Percentiles rank a stretch among this genome's conserved stretches.
These are phyloP conservation scores for Neoarthrinium moseri DNA, from an alignment of 2,329 filamentous ascomycete species.

Conservation along the genomic window DNA sequence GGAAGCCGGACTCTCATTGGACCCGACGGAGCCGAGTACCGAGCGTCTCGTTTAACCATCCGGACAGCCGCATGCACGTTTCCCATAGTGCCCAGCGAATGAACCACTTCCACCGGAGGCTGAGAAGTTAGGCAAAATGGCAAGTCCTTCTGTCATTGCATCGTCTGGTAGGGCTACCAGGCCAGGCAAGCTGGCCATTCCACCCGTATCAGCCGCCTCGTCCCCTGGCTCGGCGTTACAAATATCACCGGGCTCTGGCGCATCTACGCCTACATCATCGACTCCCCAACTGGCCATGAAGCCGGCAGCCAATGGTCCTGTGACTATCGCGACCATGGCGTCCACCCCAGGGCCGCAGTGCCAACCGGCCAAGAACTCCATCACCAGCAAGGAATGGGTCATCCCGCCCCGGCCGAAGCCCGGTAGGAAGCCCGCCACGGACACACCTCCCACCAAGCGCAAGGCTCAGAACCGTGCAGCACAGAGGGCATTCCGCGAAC, in stretches of 20 bases:
- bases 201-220: conserved; percentile 23
- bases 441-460: conserved; percentile 88
- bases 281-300: conserved; percentile 26
- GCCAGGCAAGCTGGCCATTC: conserved; percentile 26
- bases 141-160: conserved; percentile 20
- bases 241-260: conserved; percentile 22
- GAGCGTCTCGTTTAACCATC: not conserved
- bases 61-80: conserved; percentile 1
- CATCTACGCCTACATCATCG: conserved; percentile 24
- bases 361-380: conserved; percentile 49
- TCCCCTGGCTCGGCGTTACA: conserved; percentile 23
- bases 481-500: conserved; percentile 85
- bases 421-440: conserved; percentile 88
- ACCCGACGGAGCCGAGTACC: not conserved
- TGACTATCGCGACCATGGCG: conserved; percentile 48
- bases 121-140: conserved; percentile 13
- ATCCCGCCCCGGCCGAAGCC: conserved; percentile 84
- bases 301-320: conserved; percentile 20
- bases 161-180: conserved; percentile 14
- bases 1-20: not conserved
- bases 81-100: conserved; percentile 10
- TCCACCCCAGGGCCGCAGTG: conserved; percentile 34
- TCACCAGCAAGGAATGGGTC: conserved; percentile 84
- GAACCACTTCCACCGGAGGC: not conserved
- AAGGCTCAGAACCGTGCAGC: conserved; percentile 94